Evolutionary conservation across 148 eudicot species (phyloP).

Genomic region (Polygonum maritimum): DNA sequence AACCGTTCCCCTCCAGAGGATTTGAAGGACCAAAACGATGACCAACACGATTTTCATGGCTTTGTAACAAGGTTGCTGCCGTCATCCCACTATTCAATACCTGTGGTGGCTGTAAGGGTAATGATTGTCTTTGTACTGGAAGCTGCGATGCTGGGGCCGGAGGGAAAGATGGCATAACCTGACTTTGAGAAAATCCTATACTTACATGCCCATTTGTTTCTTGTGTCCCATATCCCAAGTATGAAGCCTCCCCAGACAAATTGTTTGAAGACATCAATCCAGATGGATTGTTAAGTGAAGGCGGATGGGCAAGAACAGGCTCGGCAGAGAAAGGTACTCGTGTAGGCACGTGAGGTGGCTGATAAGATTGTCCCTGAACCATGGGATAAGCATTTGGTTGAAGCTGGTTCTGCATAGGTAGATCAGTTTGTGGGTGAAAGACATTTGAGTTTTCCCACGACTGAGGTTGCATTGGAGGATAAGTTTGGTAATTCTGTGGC

Average conservation of each 20-base stretch:
- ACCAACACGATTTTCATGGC: not conserved
- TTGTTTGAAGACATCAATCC: not conserved
- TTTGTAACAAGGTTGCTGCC: not conserved
- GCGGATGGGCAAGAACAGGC: no score
- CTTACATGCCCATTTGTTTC: not conserved
- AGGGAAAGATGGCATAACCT: not conserved
- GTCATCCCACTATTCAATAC: not conserved
- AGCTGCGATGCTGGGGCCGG: not conserved
- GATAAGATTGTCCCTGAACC: conserved; percentile 45
- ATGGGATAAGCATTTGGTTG: conserved; percentile 35
- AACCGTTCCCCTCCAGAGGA: not conserved
- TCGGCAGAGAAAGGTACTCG: no score
- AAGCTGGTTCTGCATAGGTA: conserved; percentile 22
- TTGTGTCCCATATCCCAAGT: no score
- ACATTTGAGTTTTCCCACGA: not conserved
- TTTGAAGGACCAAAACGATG: not conserved
- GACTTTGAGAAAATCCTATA: not conserved
- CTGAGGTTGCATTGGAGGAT: conserved; percentile 21
- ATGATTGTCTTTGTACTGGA: not conserved
- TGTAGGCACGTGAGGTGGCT: conserved; percentile 18
- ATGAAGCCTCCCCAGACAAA: not conserved
- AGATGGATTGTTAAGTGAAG: not conserved
- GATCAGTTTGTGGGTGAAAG: conserved; percentile 7
- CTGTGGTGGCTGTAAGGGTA: not conserved
- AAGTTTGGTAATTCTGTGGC: conserved; percentile 28